Base-by-base conservation (phyloP, 768 basidiomycete genomes). In the Podaxis sp. region DNA sequence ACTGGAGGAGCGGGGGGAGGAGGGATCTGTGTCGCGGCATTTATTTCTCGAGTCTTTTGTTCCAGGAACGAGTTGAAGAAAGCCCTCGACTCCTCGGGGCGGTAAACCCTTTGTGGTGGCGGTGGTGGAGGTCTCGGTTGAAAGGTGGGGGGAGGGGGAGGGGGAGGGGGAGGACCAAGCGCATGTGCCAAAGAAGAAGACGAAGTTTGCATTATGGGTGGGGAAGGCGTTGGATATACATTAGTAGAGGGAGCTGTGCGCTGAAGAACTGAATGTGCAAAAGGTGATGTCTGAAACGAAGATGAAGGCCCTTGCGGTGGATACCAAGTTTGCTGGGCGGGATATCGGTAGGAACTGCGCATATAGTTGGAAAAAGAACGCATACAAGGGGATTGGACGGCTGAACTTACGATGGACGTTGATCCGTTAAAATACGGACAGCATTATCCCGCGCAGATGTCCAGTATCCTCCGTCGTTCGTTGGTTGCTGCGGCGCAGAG, bases 151-250 rank as follows among this genome's bases (percentile, higher is more conserved):
- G 46, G 58, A 25, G 56, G 55, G 4, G 52, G 58, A 25, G 56
- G 55, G 4, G 52, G 57, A 40, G 64, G 61, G 17, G 61, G 61
- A 46, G 49, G 52, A 27, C 88, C 89, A 24, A 93, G 81, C 2
- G 91, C 91, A 71, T 80, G 80, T 4, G 91, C 90, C 60, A 91
- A 82, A 12, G 91, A 92, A 15, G 90, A 92, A 1, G 90, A 89
- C 0, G 81, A 84, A n/a, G 80, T 77, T 40, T 76, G 82, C 43
- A 89, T 85, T 12, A 81, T 81, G 1, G 88, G 87, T 17, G 85
- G 85, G 0, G 89, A 87, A 24, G 87, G 88, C 2, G 90, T 90
- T 2, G 89, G 90, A 74, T 92, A 92, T 1, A 85, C 80, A 3
- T 36, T 55, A 37, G 80, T 77, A 17, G 79, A 79, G n/a, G 89